Conservation (phyloP, 768 basidiomycete genomes). For the Tulasnella sp. region DNA sequence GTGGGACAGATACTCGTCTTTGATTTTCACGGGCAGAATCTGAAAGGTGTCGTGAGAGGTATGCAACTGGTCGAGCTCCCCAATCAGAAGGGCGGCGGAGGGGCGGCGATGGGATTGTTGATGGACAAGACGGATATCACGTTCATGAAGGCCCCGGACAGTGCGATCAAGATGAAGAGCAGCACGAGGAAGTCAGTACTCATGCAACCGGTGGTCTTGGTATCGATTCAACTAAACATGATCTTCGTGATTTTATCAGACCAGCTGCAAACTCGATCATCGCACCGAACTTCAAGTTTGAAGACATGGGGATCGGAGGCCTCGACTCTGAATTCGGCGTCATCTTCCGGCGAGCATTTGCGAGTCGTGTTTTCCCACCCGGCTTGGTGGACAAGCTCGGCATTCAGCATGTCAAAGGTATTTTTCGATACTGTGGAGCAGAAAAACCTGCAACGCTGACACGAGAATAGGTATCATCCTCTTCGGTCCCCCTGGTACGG, state of each 20-base stretch:
- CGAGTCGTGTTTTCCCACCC: conserved; percentile 96
- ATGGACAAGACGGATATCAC: conserved; percentile 90
- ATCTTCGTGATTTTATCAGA: conserved; percentile 30
- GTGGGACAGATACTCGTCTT: conserved; percentile 63
- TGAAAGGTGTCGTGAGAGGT: conserved; percentile 58
- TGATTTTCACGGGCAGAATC: conserved; percentile 77
- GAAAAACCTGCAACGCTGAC: not conserved
- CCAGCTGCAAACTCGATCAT: conserved; percentile 90
- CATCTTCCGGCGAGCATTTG: conserved; percentile 97
- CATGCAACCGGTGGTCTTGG: not conserved
- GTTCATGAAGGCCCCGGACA: conserved; percentile 72
- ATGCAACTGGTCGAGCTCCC: conserved; percentile 50
- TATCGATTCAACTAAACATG: not conserved
- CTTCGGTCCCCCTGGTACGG: conserved; percentile 94
- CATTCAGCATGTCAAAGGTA: conserved; percentile 96
- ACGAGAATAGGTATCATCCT: conserved; percentile 68
- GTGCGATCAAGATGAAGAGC: conserved; percentile 80
- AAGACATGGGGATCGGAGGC: conserved; percentile 99
- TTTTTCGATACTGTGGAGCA: not conserved
- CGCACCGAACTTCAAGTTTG: conserved; percentile 97
- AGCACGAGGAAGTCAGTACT: conserved; percentile 73
- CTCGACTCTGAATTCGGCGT: conserved; percentile 88
- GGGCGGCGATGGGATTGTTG: conserved; percentile 49
- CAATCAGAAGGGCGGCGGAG: conserved; percentile 36
- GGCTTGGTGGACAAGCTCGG: conserved; percentile 94